Evolutionary conservation across 495 filamentous ascomycete species (phyloP), one percentile per base, ranked within the genome.

Genomic region (Penicillium waksmanii): DNA sequence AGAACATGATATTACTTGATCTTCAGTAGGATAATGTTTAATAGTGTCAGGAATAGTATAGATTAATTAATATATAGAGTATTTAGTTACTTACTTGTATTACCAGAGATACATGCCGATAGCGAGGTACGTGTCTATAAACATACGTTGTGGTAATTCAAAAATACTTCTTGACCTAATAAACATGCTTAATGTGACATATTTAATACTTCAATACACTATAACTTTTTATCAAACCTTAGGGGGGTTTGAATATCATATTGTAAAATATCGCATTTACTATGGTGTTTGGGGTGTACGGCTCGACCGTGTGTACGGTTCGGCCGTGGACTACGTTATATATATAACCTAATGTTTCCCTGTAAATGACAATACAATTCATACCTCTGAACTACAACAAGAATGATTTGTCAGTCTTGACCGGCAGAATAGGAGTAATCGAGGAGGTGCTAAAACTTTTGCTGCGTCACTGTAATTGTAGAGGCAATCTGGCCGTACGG

Each of bases 81-180:
- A 47, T 3, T 18, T 33, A 10, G 31, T 44, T 55, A 55, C 31
- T 55, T 55, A 42, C 51, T 43, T 40, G 33, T 13, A 54, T 46
- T 55, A 55, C 42, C 5, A 47, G 46, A 34, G 42, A 33, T 46
- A 50, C 53, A 10, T 38, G 10, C 21, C 23, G 23, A 47, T n/a
- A 15, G 21, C 3, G 23, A 31, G 36, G 52, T 51, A 34, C 19
- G 43, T 13, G 42, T 38, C 46, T 27, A 43, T 46, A 27, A 7
- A 51, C 33, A 27, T 50, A 27, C 8, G 3, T 27, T 19, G 25
- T n/a, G n/a, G n/a, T n/a, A 25, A 25, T 25, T 25, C 25, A 2
- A 27, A 31, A 50, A 50, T 50, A 50, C 8, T 50, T 27, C 11
- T 50, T 27, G 19, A 27, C 19, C 7, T 27, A 3, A 11, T 31